phyloP scores from a whole-genome alignment of 768 basidiomycete genomes.

The Sistotremastrum niveocremeum region DNA sequence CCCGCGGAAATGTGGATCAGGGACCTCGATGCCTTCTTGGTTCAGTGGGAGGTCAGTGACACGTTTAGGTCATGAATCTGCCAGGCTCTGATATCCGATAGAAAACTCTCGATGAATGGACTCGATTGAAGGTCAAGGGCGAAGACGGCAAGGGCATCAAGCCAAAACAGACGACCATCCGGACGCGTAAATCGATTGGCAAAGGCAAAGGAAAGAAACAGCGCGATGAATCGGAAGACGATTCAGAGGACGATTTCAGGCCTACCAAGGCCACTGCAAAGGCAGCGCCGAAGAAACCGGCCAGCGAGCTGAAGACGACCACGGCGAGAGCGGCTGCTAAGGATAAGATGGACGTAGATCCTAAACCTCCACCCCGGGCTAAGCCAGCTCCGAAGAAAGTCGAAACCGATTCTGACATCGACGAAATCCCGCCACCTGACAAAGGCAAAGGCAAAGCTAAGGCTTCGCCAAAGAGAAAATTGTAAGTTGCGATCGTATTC shows the following conservation, averaged over 20 bases:
- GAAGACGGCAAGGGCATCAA: constrained; percentile 40
- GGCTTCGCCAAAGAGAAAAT: constrained; percentile 49
- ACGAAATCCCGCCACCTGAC: constrained; percentile 17
- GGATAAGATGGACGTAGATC: constrained; percentile 30
- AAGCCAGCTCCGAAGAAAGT: constrained; percentile 18
- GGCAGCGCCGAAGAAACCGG: constrained; percentile 11
- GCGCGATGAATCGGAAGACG: constrained; percentile 16
- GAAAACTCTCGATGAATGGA: constrained; percentile 30
- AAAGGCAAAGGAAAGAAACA: constrained; percentile 23
- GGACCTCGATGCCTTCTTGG: constrained; percentile 75
- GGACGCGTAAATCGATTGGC: constrained; percentile 37
- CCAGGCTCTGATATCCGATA: constrained; percentile 9
- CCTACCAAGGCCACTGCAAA: constrained; percentile 34
- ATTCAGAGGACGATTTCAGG: constrained; percentile 43
- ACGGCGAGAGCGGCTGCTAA: constrained; percentile 29
- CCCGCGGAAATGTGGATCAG: constrained; percentile 81
- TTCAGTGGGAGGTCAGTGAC: constrained; percentile 66
- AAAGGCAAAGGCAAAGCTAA: constrained; percentile 36
- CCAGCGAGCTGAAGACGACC: constrained; percentile 17
- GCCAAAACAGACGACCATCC: constrained; percentile 42
- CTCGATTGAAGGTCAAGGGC: constrained; percentile 30
- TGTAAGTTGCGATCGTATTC: constrained; percentile 24
- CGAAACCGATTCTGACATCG: constrained; percentile 18
- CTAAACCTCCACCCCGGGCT: constrained; percentile 7
- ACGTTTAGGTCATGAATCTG: not conserved